A percentile compares a stretch with the other conserved stretches of the same genome.
Conservation (phyloP, 768 basidiomycete species). For the Kondoa subrosea region DNA sequence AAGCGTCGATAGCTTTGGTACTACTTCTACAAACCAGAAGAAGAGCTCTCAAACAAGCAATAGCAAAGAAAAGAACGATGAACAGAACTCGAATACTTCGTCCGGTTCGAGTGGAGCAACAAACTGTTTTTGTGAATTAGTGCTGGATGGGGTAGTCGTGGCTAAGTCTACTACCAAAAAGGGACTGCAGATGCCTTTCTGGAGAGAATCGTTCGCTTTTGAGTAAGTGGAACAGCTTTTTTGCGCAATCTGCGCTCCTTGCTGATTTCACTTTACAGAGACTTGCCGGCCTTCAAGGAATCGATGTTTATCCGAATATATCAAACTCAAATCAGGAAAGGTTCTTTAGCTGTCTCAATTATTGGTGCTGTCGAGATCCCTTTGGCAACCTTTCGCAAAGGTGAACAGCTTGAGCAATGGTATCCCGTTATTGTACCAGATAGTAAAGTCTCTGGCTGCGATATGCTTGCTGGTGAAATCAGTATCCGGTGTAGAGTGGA, state of each 20-base stretch:
- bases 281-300: slow-evolving; percentile 56
- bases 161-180: slow-evolving; percentile 55
- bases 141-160: slow-evolving; percentile 46
- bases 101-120: slow-evolving; percentile 42
- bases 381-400: slow-evolving; percentile 53
- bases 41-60: not conserved
- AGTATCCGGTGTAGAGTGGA: slow-evolving; percentile 55
- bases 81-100: slow-evolving; percentile 18
- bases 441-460: slow-evolving; percentile 25
- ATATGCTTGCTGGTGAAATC: slow-evolving; percentile 44
- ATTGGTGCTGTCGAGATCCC: slow-evolving; percentile 37
- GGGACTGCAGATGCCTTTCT: slow-evolving; percentile 50
- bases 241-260: slow-evolving; percentile 3
- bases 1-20: slow-evolving; percentile 1
- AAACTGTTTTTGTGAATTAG: slow-evolving; percentile 63
- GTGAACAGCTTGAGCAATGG: slow-evolving; percentile 66
- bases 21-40: slow-evolving; percentile 13
- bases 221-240: slow-evolving; percentile 19
- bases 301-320: slow-evolving; percentile 49
- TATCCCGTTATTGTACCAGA: slow-evolving; percentile 39
- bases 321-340: slow-evolving; percentile 36
- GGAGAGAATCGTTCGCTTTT: slow-evolving; percentile 65
- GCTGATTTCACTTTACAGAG: slow-evolving; percentile 30
- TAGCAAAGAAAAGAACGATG: slow-evolving; percentile 7
- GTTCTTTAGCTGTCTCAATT: slow-evolving; percentile 31